Percentiles rank a stretch among this genome's conserved stretches.
phyloP scores from a whole-genome alignment of 148 eudicot genomes.

The Hydrangea macrophylla region DNA sequence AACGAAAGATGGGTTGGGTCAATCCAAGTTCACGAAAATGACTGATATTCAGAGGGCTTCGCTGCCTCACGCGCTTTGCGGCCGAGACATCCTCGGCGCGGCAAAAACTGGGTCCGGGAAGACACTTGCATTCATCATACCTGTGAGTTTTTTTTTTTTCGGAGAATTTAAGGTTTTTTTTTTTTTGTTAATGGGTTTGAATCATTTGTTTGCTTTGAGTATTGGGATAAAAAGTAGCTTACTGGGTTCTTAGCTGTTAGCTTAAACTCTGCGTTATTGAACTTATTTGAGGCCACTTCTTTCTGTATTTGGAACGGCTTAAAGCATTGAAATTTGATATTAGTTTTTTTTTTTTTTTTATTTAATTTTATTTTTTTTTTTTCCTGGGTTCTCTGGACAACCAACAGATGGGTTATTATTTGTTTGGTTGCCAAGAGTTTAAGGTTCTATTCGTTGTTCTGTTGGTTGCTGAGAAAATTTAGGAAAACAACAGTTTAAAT shows the following conservation, averaged over 20 bases:
- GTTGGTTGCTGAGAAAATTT: neutral
- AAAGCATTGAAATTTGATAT: neutral
- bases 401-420: neutral
- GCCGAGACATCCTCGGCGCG: constrained; percentile 88
- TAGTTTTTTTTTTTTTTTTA: neutral
- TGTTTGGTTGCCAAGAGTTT: constrained; percentile 2
- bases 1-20: constrained; percentile 68
- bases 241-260: neutral
- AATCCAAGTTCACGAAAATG: constrained; percentile 41
- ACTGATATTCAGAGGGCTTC: constrained; percentile 91
- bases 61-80: constrained; percentile 83
- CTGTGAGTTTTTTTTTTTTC: constrained; percentile 44
- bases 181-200: neutral
- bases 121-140: constrained; percentile 85
- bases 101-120: constrained; percentile 93
- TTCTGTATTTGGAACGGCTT: neutral
- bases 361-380: neutral
- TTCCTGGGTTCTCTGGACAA: too few relatives aligned
- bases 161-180: neutral
- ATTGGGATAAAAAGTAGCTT: too few relatives aligned
- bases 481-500: neutral
- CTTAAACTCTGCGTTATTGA: neutral
- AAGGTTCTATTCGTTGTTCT: too few relatives aligned
- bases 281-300: neutral
- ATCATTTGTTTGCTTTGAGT: neutral